These are phyloP conservation scores for Thyridium curvatum DNA, from an alignment of 2,329 filamentous ascomycete genomes.

Conservation along the genomic window DNA sequence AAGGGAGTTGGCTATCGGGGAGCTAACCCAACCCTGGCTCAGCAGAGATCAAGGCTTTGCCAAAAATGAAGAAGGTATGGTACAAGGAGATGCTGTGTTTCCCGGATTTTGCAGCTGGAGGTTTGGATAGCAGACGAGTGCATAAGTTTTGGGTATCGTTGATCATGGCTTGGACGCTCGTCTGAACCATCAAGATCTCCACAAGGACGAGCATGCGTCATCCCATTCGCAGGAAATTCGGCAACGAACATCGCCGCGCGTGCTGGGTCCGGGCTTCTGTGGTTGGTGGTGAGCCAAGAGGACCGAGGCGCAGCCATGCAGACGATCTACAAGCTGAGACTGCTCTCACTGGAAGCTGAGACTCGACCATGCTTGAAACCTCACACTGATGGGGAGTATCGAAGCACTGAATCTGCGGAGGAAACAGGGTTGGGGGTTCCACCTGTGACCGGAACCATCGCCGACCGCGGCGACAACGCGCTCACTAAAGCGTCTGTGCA, in stretches of 20 bases:
- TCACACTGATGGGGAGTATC: slow-evolving; percentile 16
- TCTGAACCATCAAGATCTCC: slow-evolving; percentile 32
- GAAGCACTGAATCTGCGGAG: slow-evolving; percentile 5
- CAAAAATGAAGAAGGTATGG: too few species aligned
- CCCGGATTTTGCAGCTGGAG: slow-evolving; percentile 12
- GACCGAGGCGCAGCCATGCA: slow-evolving; percentile 20
- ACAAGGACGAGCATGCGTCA: slow-evolving; percentile 18
- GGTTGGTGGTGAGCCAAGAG: slow-evolving; percentile 3
- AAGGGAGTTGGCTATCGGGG: slow-evolving; percentile 13
- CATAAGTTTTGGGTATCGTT: slow-evolving; percentile 27
- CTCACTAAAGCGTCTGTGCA: background rate
- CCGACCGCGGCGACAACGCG: slow-evolving; percentile 1
- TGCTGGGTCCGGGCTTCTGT: background rate
- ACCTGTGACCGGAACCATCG: slow-evolving; percentile 8
- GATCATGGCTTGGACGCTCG: slow-evolving; percentile 31
- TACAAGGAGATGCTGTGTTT: slow-evolving; percentile 2
- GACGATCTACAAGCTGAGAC: slow-evolving; percentile 36
- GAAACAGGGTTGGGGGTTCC: background rate
- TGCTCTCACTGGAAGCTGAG: slow-evolving; percentile 6
- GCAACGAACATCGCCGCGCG: background rate
- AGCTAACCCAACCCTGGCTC: slow-evolving; percentile 10
- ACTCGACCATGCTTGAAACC: slow-evolving; percentile 30
- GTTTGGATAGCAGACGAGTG: slow-evolving; percentile 21
- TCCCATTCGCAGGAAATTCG: background rate
- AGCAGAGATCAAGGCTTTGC: background rate